A percentile compares a stretch with the other conserved stretches of the same genome.
Conservation (phyloP, 78 protist species). For the Pelomyxa schiedti region DNA sequence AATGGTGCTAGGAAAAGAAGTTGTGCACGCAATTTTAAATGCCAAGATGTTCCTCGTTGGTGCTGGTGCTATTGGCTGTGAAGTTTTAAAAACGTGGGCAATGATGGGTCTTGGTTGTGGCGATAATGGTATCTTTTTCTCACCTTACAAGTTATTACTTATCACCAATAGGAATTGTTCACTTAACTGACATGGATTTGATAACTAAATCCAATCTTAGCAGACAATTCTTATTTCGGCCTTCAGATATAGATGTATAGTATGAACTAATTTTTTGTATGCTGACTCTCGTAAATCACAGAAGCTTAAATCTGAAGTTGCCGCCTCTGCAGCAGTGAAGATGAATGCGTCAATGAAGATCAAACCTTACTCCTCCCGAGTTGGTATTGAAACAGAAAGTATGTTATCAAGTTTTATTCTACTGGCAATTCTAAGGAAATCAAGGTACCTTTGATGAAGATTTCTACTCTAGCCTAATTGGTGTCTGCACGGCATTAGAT, state of each 20-base stretch:
- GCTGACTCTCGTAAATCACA: neutral
- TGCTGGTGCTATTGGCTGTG: constrained; percentile 99
- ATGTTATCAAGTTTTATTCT: neutral
- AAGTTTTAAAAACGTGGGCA: constrained; percentile 84
- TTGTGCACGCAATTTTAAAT: constrained; percentile 18
- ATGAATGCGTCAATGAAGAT: constrained; percentile 85
- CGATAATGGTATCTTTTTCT: constrained; percentile 35
- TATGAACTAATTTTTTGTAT: no score
- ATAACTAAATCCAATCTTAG: constrained; percentile 89
- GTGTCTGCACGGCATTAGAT: constrained; percentile 89
- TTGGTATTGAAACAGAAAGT: constrained; percentile 85
- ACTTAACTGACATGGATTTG: constrained; percentile 94
- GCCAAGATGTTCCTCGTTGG: constrained; percentile 84
- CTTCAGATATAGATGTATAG: constrained; percentile 60
- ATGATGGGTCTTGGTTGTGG: constrained; percentile 82
- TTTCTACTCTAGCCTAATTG: constrained; percentile 73
- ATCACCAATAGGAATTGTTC: no score
- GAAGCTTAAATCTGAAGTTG: constrained; percentile 76
- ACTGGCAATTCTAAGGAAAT: neutral
- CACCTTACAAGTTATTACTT: no score
- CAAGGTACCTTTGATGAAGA: constrained; percentile 65
- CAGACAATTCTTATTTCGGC: constrained; percentile 94
- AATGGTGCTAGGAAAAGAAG: constrained; percentile 71
- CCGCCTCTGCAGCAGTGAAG: constrained; percentile 76
- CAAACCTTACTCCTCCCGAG: constrained; percentile 41